Conservation (phyloP, 441 rosid species). For the Rhodomyrtus psidioides region DNA sequence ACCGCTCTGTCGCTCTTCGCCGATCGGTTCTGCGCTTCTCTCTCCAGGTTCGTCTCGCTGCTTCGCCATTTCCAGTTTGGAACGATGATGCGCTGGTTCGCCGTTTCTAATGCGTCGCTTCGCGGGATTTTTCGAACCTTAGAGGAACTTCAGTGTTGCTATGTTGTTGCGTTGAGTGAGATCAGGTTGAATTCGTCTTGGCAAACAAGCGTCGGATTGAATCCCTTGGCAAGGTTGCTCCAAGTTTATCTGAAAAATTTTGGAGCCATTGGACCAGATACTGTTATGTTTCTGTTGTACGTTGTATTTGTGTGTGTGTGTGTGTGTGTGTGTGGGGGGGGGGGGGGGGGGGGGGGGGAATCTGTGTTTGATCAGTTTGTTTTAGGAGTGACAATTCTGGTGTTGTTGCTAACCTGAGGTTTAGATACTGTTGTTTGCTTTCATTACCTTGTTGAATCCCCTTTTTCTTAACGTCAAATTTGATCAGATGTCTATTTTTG, state of each 20-base stretch:
- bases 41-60: conserved; percentile 27
- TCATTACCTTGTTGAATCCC: neutral
- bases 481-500: neutral
- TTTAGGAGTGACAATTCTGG: neutral
- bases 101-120: neutral
- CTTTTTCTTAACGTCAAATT: neutral
- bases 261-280: neutral
- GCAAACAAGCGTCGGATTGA: neutral
- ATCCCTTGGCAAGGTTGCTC: neutral
- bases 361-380: neutral
- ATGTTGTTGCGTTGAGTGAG: neutral
- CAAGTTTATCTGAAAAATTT: neutral
- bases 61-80: neutral
- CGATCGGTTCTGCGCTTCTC: conserved; percentile 44
- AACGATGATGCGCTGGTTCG: neutral
- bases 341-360: neutral
- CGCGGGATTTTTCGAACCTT: neutral
- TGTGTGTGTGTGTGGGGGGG: too few species aligned
- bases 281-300: neutral
- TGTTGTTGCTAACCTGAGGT: neutral
- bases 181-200: neutral
- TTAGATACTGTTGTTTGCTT: neutral
- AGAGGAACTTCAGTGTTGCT: neutral
- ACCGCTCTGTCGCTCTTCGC: conserved; percentile 59
- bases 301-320: neutral